Conservation (phyloP, 2,329 filamentous ascomycete genomes). For the Sclerotinia trifoliorum region DNA sequence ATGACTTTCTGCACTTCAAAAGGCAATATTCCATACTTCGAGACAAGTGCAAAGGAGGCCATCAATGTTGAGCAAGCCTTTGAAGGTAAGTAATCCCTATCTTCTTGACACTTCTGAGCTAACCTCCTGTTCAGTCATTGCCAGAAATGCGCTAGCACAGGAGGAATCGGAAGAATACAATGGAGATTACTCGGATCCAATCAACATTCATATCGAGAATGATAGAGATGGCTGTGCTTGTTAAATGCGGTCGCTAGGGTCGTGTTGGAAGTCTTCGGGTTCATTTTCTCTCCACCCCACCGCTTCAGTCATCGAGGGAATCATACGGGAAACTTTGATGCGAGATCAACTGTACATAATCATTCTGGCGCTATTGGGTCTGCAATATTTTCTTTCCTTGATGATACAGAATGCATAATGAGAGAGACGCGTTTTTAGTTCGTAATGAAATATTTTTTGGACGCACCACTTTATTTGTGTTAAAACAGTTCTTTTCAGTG, state of each 20-base stretch:
- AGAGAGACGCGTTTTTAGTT: constrained; percentile 19
- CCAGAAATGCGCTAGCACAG: constrained; percentile 89
- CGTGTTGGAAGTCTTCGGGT: constrained; percentile 12
- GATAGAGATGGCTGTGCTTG: constrained; percentile 92
- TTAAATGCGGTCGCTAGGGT: constrained; percentile 48
- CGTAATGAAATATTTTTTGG: constrained; percentile 3
- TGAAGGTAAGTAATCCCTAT: constrained; percentile 47
- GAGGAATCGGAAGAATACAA: constrained; percentile 98
- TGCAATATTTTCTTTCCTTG: constrained; percentile 29
- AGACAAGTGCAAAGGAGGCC: constrained; percentile 98
- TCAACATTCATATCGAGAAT: constrained; percentile 96
- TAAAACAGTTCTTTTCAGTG: background rate
- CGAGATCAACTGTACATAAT: constrained; percentile 37
- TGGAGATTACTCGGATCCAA: constrained; percentile 95
- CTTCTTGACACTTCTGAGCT: constrained; percentile 10
- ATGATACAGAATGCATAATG: constrained; percentile 34
- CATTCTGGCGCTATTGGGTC: constrained; percentile 39
- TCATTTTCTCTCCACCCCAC: constrained; percentile 11
- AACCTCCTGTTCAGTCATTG: constrained; percentile 67
- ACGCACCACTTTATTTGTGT: background rate
- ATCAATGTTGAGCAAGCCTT: constrained; percentile 94
- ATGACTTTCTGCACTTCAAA: constrained; percentile 98
- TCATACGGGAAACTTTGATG: constrained; percentile 17
- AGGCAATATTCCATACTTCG: constrained; percentile 96
- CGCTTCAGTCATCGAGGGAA: background rate